Evolutionary conservation across 2,329 filamentous ascomycete species (phyloP), one percentile per base, ranked within the genome.

Genomic region (Emergomyces pasteurianus): DNA sequence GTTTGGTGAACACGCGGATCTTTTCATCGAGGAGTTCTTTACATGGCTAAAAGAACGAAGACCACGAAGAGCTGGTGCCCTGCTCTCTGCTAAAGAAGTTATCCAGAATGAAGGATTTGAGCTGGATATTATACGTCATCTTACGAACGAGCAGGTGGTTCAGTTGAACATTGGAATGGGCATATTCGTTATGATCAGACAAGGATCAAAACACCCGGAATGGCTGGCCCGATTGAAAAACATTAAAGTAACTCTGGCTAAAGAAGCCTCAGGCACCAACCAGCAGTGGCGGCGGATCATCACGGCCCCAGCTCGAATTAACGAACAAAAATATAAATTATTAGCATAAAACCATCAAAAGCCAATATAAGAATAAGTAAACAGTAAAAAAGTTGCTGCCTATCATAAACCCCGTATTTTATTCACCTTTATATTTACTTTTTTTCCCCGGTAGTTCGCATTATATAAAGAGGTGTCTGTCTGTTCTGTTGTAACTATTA

Each of bases 211-310:
- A 31, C 31, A 31, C 7, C 31, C 7, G 7, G 31, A 31, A 3
- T 31, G 7, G 7, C 7, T 3, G 7, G 7, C 3, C 3, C 7
- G 7, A 31, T 31, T 31, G 7, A 31, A 31, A 31, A 31, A 31
- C 7, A 31, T 31, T 31, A 31, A 31, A 31, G 31, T 3, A 7
- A 31, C 31, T 31, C 31, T 31, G 3, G 7, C 31, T 31, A 31
- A n/a, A n/a, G n/a, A n/a, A n/a, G 57, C 46, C 57, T 49, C 46
- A 58, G 46, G 46, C 57, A 50, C 40, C 43, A 40, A 58, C 42
- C n/a, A n/a, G n/a, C n/a, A n/a, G n/a, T n/a, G n/a, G n/a, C n/a
- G n/a, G n/a, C n/a, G n/a, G n/a, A n/a, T n/a, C n/a, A n/a, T n/a
- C n/a, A n/a, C n/a, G n/a, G n/a, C n/a, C n/a, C n/a, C n/a, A 14